Base-by-base conservation (phyloP, 306 rosid genomes). In the Glycine soja region DNA sequence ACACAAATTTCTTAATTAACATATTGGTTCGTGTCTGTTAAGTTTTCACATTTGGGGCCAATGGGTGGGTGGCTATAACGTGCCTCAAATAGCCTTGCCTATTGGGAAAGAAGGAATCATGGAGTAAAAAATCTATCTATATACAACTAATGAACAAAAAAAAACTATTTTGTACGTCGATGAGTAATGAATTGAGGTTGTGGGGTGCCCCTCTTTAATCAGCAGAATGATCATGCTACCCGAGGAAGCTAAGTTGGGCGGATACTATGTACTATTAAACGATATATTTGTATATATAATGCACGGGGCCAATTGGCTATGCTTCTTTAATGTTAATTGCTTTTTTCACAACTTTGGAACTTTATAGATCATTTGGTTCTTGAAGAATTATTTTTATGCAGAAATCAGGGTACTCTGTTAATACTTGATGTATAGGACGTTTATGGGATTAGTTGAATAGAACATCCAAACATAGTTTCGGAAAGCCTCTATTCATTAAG, bases 291-390 rank as follows among this genome's bases (percentile, higher is more conserved):
- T 24, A 24, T 24, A 24, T 9, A 18, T 16, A 68, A 10, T 8
- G 3, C 3, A 46, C 50, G 9, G 50, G 50, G 11, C 50, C 36
- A 38, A 56, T 57, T 74, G 53, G 19, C 32, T 43, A 3, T 58
- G 7, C 45, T 59, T 16, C 4, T 12, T 42, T 6, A 3, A 24
- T 46, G 9, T 70, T 70, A 19, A 12, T 24, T 47, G 38, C 24
- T 70, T 13, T 71, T 2, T 48, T 32, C 14, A 19, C 14, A 71
- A 14, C 18, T 48, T 32, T 14, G 32, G 3, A 65, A 5, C 11
- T 50, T 32, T 51, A 19, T 36, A 51, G 47, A 74, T 15, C 42
- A 74, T 74, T 74, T 74, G 68, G 51, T 54, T 54, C 4, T 10
- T n/a, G 11, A 36, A 3, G 40, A 36, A 36, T 36, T 36, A 36